A percentile compares a stretch with the other conserved stretches of the same genome.
Evolutionary conservation across 371 early-diverging fungal genomes (phyloP).

Genomic region (Zopfochytrium polystomum): DNA sequence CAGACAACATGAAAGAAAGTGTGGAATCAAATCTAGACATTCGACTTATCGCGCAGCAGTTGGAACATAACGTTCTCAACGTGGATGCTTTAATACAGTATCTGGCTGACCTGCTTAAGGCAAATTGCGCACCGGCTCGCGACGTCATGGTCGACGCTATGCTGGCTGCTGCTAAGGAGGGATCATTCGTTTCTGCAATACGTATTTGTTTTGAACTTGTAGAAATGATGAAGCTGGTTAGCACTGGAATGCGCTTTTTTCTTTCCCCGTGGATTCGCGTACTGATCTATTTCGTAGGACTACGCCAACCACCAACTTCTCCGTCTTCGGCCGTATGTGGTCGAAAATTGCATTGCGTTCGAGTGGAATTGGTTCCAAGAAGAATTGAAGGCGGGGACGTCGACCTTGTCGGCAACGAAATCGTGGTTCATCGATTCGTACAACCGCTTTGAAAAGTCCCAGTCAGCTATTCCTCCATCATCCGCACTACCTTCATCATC

Average conservation of each 20-base stretch:
- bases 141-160: slow-evolving; percentile 47
- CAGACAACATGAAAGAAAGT: slow-evolving; percentile 49
- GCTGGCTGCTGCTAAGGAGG: slow-evolving; percentile 28
- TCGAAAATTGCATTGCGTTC: slow-evolving; percentile 52
- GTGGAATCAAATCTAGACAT: slow-evolving; percentile 54
- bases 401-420: slow-evolving; percentile 23
- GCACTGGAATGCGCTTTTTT: slow-evolving; percentile 12
- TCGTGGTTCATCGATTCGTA: slow-evolving; percentile 38
- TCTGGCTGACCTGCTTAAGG: slow-evolving; percentile 39
- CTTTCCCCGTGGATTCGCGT: background rate
- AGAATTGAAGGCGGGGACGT: slow-evolving; percentile 32
- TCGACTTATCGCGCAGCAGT: slow-evolving; percentile 52
- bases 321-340: slow-evolving; percentile 57
- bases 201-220: slow-evolving; percentile 62
- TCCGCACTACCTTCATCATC: background rate
- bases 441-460: background rate
- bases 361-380: slow-evolving; percentile 65
- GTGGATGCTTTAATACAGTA: slow-evolving; percentile 35
- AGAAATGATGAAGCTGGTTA: slow-evolving; percentile 65
- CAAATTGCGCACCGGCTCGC: slow-evolving; percentile 52
- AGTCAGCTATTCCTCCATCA: background rate
- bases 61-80: slow-evolving; percentile 50
- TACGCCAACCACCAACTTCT: slow-evolving; percentile 66
- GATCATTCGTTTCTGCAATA: slow-evolving; percentile 54
- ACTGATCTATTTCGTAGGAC: slow-evolving; percentile 41